Conservation (phyloP, 495 filamentous ascomycete species). For the Penicillium egyptiacum region DNA sequence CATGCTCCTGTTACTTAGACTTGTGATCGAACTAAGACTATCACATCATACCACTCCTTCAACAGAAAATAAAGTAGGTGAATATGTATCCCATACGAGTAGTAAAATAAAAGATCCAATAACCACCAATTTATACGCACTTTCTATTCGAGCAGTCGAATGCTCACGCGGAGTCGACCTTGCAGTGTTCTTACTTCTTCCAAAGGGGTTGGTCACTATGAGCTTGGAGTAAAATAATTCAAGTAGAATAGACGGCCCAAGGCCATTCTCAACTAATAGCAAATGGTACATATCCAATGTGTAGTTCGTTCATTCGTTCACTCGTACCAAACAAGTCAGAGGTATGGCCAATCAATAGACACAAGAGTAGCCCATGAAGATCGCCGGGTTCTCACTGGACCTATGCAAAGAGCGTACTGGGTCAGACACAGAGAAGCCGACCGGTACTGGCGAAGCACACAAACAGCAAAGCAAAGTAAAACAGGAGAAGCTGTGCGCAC, state of each 20-base stretch:
- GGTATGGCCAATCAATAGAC: constrained; percentile 11
- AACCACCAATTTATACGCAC: not conserved
- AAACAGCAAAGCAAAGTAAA: not conserved
- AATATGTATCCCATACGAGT: not conserved
- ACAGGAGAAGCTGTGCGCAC: not conserved
- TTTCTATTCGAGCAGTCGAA: not conserved
- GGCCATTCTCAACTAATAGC: not conserved
- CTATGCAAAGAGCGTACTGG: not conserved
- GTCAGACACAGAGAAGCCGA: not conserved
- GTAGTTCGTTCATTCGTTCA: constrained; percentile 46
- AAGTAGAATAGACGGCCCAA: not conserved
- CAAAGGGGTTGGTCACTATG: not conserved
- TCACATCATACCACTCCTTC: not conserved
- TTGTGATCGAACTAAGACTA: not conserved
- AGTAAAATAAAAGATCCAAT: not conserved
- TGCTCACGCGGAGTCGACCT: not conserved
- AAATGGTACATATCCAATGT: constrained; percentile 13
- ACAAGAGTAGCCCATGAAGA: constrained; percentile 16
- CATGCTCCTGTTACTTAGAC: constrained; percentile 3
- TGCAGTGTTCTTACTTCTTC: not conserved
- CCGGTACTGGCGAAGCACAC: not conserved
- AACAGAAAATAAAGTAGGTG: not conserved
- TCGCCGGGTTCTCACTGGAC: not conserved
- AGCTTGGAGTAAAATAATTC: not conserved
- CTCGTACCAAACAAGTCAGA: constrained; percentile 34